phyloP scores from a whole-genome alignment of 176 grass and related monocot species.

The bread wheat (Triticum aestivum) region DNA sequence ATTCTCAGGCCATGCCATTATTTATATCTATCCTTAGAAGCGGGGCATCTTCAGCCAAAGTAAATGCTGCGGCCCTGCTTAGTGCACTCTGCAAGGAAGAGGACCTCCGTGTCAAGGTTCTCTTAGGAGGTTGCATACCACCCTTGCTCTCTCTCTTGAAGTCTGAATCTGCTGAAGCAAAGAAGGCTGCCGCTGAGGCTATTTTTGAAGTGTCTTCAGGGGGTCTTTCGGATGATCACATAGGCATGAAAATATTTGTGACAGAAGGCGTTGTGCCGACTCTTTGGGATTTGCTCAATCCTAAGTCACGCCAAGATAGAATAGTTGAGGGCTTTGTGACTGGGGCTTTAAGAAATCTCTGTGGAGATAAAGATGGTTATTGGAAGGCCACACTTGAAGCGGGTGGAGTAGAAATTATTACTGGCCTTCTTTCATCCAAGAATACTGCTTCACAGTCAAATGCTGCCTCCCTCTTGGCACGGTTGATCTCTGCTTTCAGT shows the following conservation, averaged over 20 bases:
- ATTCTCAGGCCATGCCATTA: slow-evolving; percentile 91
- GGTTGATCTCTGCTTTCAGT: slow-evolving; percentile 75
- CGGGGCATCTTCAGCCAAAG: slow-evolving; percentile 70
- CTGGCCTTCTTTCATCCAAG: slow-evolving; percentile 81
- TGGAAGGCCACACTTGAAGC: slow-evolving; percentile 94
- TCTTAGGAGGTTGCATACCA: slow-evolving; percentile 93
- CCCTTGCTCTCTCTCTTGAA: slow-evolving; percentile 87
- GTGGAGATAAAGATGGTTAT: slow-evolving; percentile 90
- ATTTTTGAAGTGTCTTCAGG: slow-evolving; percentile 90
- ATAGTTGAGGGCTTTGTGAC: slow-evolving; percentile 93
- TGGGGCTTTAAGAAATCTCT: slow-evolving; percentile 91
- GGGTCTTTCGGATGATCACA: slow-evolving; percentile 88
- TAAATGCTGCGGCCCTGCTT: slow-evolving; percentile 72
- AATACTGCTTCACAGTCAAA: slow-evolving; percentile 91
- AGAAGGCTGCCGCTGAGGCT: slow-evolving; percentile 87
- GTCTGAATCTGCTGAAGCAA: slow-evolving; percentile 68
- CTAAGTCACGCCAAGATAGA: slow-evolving; percentile 61
- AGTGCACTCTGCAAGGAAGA: slow-evolving; percentile 91
- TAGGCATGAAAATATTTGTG: slow-evolving; percentile 98
- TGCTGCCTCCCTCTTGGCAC: slow-evolving; percentile 93
- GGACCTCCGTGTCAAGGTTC: slow-evolving; percentile 76
- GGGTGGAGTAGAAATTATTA: slow-evolving; percentile 95
- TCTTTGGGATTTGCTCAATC: slow-evolving; percentile 81
- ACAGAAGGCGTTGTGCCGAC: slow-evolving; percentile 92
- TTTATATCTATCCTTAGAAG: slow-evolving; percentile 86